Evolutionary conservation across 768 basidiomycete genomes (phyloP).

Genomic region (Podaxis sp.): DNA sequence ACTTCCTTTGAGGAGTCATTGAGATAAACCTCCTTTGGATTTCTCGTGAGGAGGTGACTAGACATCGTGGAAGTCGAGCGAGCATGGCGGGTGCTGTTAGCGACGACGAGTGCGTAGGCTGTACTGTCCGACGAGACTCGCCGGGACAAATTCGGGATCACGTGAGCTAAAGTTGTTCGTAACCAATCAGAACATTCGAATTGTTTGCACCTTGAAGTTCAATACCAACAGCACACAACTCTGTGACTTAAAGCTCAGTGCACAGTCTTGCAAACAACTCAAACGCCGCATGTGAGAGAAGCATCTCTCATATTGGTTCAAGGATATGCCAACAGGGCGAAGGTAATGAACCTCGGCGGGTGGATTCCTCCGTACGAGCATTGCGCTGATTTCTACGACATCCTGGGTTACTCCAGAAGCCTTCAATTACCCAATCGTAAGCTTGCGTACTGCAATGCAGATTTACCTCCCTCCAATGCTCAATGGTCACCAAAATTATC

Average conservation of each 20-base stretch:
- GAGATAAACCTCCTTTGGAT: slow-evolving; percentile 37
- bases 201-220: background rate
- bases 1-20: slow-evolving; percentile 46
- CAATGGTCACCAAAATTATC: no score
- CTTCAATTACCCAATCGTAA: no score
- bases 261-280: background rate
- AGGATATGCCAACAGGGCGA: no score
- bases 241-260: background rate
- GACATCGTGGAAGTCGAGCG: slow-evolving; percentile 30
- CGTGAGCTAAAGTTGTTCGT: slow-evolving; percentile 1
- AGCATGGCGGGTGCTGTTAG: slow-evolving; percentile 25
- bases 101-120: slow-evolving; percentile 14
- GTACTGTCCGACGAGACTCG: slow-evolving; percentile 17
- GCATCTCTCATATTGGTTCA: no score
- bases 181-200: slow-evolving; percentile 5
- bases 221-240: background rate
- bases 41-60: slow-evolving; percentile 22
- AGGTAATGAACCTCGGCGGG: no score
- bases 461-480: no score
- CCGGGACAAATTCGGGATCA: slow-evolving; percentile 17
- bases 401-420: no score
- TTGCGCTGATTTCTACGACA: no score
- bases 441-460: no score
- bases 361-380: no score
- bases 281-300: no score